Percentiles rank a stretch among this genome's conserved stretches.
Evolutionary conservation across 257 asterid genomes (phyloP).

Genomic region (Solanum chiquidenum): DNA sequence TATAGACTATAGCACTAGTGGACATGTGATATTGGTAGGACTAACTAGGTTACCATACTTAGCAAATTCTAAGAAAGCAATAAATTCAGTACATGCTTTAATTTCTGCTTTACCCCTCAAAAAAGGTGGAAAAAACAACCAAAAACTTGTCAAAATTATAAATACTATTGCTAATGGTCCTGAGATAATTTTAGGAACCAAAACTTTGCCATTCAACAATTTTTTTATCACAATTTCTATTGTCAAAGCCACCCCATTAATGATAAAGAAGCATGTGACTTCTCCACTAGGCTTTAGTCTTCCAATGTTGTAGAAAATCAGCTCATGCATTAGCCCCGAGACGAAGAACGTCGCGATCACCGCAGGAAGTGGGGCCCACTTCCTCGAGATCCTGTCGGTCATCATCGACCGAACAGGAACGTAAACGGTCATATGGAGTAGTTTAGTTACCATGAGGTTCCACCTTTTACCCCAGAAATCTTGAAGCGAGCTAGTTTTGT

Average conservation of each 20-base stretch:
- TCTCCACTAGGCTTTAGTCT: constrained; percentile 37
- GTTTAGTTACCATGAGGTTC: constrained; percentile 6
- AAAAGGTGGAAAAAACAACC: constrained; percentile 55
- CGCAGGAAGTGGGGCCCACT: constrained; percentile 22
- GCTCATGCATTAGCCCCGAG: constrained; percentile 57
- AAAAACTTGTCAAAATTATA: constrained; percentile 23
- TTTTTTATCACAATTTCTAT: constrained; percentile 29
- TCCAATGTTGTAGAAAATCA: constrained; percentile 30
- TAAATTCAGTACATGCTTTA: constrained; percentile 32
- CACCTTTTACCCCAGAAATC: constrained; percentile 25
- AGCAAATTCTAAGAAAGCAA: constrained; percentile 32
- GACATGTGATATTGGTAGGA: constrained; percentile 33
- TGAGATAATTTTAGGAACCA: constrained; percentile 11
- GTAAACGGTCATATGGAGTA: constrained; percentile 14
- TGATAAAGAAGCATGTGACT: constrained; percentile 25
- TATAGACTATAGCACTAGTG: constrained; percentile 5
- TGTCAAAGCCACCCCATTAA: constrained; percentile 29
- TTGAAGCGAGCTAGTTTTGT: constrained; percentile 14
- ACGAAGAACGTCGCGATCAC: constrained; percentile 30
- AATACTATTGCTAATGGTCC: constrained; percentile 20
- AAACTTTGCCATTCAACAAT: background rate
- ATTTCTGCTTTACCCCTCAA: constrained; percentile 19
- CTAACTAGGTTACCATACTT: constrained; percentile 19
- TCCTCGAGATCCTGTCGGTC: background rate
- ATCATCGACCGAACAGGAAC: constrained; percentile 13